Conservation (phyloP, 2,329 filamentous ascomycete species). For the Cladophialophora psammophila region DNA sequence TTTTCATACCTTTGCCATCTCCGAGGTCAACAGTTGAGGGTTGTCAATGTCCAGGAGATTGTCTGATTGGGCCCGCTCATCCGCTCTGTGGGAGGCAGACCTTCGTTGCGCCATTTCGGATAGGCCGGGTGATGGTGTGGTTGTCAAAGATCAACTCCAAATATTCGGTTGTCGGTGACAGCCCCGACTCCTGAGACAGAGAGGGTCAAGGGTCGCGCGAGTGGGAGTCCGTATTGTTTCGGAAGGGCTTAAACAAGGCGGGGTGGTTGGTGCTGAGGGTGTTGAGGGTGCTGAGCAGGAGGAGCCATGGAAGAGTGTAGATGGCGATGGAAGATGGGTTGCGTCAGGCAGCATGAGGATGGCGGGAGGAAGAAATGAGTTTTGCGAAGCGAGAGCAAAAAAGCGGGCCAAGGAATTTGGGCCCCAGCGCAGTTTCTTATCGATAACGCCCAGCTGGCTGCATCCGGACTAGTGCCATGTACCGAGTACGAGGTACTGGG, state of each 20-base stretch:
- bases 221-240: not conserved
- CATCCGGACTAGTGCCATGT: not conserved
- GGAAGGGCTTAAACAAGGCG: not conserved
- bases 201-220: slow-evolving; percentile 4
- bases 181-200: not conserved
- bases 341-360: not conserved
- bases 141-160: not conserved
- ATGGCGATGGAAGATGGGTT: not conserved
- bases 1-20: slow-evolving; percentile 39
- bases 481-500: too few relatives aligned
- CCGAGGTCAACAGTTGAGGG: slow-evolving; percentile 34
- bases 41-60: slow-evolving; percentile 21
- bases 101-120: slow-evolving; percentile 31
- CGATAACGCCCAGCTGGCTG: not conserved
- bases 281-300: not conserved
- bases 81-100: slow-evolving; percentile 17
- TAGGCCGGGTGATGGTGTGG: not conserved
- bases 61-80: slow-evolving; percentile 24
- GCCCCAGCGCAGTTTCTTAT: not conserved
- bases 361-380: slow-evolving; percentile 1
- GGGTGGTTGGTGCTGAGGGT: not conserved
- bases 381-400: not conserved
- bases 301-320: slow-evolving; percentile 5
- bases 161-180: slow-evolving; percentile 2
- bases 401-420: not conserved